Conservation (phyloP, 345 rosid species). For the Syzygium oleosum region DNA sequence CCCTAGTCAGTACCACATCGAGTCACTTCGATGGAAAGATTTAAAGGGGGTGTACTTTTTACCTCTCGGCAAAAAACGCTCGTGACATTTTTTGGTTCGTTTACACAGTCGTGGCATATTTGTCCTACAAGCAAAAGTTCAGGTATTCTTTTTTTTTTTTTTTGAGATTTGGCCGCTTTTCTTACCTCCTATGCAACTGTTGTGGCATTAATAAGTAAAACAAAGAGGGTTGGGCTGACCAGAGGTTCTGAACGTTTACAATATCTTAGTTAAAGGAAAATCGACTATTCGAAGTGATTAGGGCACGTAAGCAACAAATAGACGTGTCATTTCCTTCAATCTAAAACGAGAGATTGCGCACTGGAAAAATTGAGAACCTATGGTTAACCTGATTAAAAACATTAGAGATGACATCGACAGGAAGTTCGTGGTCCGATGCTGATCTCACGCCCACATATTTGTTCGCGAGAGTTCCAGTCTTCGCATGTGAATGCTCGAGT, state of each 20-base stretch:
- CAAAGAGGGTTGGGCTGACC: not conserved
- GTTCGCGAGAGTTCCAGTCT: not conserved
- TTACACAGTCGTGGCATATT: not conserved
- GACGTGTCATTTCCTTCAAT: not conserved
- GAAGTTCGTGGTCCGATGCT: not conserved
- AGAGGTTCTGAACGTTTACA: not conserved
- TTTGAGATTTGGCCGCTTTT: not conserved
- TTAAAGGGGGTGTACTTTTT: not conserved
- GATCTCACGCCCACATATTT: not conserved
- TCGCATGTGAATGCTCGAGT: not conserved
- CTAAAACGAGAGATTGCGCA: not conserved
- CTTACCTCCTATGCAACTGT: not conserved
- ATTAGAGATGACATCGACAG: not conserved
- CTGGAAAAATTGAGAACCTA: not conserved
- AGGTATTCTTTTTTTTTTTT: not conserved
- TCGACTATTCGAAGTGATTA: not conserved
- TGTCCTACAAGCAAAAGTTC: not conserved
- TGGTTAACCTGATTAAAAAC: not conserved
- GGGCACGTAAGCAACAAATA: not conserved
- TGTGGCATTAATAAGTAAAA: not conserved
- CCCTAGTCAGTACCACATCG: not conserved
- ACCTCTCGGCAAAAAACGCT: not conserved
- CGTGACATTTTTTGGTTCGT: not conserved
- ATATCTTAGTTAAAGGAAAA: not conserved
- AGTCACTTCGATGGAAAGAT: not conserved